Base-by-base conservation (phyloP, 352 stramenopile species). In the Saprolegnia parasitica region DNA sequence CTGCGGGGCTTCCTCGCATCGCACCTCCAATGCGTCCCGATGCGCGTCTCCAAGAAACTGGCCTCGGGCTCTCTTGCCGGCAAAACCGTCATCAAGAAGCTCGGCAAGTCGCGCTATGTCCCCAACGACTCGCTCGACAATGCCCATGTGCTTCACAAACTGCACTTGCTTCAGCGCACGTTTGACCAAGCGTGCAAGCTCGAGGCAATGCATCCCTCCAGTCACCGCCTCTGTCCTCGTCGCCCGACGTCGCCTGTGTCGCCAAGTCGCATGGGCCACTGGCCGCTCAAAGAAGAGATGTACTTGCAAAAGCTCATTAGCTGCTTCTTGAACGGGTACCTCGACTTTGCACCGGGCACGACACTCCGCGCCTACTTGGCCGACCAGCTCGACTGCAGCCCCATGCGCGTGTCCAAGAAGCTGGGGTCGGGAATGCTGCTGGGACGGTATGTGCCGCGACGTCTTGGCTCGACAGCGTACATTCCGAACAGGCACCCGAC, bases 41-140 rank as follows among this genome's bases (percentile, higher is more conserved):
- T 93, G 85, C 76, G 85, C 13, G 80, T 93, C 45, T 90, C 81
- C 20, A 93, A 93, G 75, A 93, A 93, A 50, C 75, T 93, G 8
- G 52, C 52, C 32, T 16, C 8, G 8, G 52, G 52, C 8, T 39
- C 23, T 15, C 52, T 58, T 16, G 52, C 52, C 8, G 52, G 52
- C 32, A 58, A 58, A 58, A 15, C 52, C 8, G 52, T 58, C 23
- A 16, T 16, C 23, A 58, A 58, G 16, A 58, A 58, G 32, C 52
- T 58, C 32, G 52, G 52, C 8, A 58, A 58, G 16, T 58, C 16
- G 52, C 23, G 52, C 23, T 58, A 58, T 39, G 23, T 58, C 16
- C 52, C 8, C 23, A 39, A 58, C 8, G 52, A 58, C 23, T 39
- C 46, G 18, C 21, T 52, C 18, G 46, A n/a, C n/a, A n/a, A 52